Evolutionary conservation across 495 filamentous ascomycete species (phyloP).

Genomic region (Aspergillus egyptiacus): DNA sequence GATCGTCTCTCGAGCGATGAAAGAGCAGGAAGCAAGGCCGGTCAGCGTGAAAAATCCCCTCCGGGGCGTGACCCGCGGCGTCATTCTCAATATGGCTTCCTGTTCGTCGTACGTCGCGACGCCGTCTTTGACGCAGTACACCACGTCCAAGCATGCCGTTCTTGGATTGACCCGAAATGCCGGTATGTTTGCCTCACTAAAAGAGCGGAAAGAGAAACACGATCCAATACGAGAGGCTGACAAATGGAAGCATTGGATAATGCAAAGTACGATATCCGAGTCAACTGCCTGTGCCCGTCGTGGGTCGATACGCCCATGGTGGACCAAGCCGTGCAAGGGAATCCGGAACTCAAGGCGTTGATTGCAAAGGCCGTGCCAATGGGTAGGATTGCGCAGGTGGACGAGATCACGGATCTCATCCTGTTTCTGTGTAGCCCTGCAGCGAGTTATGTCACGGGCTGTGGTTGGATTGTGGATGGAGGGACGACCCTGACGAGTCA

Average conservation of each 20-base stretch:
- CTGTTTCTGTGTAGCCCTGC: slow-evolving; percentile 38
- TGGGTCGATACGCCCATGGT: slow-evolving; percentile 41
- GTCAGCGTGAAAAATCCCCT: neutral
- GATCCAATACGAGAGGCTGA: slow-evolving; percentile 13
- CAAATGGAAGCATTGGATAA: slow-evolving; percentile 24
- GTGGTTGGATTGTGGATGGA: slow-evolving; percentile 23
- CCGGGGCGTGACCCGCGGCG: neutral
- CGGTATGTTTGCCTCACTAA: neutral
- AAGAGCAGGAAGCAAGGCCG: neutral
- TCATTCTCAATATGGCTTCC: slow-evolving; percentile 40
- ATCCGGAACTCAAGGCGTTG: slow-evolving; percentile 17
- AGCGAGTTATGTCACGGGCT: slow-evolving; percentile 32
- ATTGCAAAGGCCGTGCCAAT: slow-evolving; percentile 23
- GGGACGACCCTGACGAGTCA: slow-evolving; percentile 8
- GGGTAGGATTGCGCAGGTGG: slow-evolving; percentile 27
- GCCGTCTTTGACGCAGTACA: slow-evolving; percentile 29
- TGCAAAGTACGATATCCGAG: slow-evolving; percentile 27
- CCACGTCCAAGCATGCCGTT: slow-evolving; percentile 39
- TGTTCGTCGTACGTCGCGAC: slow-evolving; percentile 24
- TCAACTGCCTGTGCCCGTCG: slow-evolving; percentile 40
- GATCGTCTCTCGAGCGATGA: neutral
- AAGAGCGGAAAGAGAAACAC: no score
- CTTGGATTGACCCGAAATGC: slow-evolving; percentile 29
- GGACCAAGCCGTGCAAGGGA: slow-evolving; percentile 12
- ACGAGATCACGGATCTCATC: slow-evolving; percentile 41